These are phyloP conservation scores for Sindora glabra DNA, from an alignment of 306 rosid genomes.

Conservation along the genomic window DNA sequence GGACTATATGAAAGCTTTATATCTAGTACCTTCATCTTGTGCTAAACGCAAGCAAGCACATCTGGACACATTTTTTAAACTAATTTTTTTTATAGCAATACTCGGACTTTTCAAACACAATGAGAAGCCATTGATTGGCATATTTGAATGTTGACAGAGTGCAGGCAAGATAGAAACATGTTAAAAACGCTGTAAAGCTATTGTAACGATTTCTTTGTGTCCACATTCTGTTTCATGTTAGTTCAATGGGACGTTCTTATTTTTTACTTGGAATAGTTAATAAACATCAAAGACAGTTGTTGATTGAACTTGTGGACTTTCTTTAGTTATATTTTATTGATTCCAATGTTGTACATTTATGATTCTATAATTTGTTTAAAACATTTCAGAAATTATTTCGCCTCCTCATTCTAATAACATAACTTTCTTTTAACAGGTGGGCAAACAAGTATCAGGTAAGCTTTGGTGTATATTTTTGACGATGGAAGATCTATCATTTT, in stretches of 20 bases:
- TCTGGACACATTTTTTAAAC: no score
- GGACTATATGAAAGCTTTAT: background rate
- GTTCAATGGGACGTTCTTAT: background rate
- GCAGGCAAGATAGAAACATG: background rate
- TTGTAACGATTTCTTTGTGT: no score
- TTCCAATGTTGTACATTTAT: no score
- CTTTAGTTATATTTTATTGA: no score
- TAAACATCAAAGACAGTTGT: no score
- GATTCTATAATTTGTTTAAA: background rate
- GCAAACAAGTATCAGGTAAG: slow-evolving; percentile 95
- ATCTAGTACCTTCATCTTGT: no score
- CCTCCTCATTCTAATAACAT: slow-evolving; percentile 25
- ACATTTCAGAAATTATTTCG: background rate
- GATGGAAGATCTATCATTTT: background rate
- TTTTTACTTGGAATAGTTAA: no score
- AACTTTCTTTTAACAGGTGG: slow-evolving; percentile 68
- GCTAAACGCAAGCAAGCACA: no score
- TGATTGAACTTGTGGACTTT: no score
- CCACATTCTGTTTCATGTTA: background rate
- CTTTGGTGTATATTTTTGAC: slow-evolving; percentile 22
- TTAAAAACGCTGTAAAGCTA: background rate
- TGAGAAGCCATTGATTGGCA: background rate
- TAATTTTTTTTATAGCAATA: no score
- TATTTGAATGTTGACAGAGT: background rate
- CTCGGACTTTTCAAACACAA: no score